Evolutionary conservation across 805 yeast species (phyloP), one percentile per base, ranked within the genome.

Genomic region (Starmerella floricola): DNA sequence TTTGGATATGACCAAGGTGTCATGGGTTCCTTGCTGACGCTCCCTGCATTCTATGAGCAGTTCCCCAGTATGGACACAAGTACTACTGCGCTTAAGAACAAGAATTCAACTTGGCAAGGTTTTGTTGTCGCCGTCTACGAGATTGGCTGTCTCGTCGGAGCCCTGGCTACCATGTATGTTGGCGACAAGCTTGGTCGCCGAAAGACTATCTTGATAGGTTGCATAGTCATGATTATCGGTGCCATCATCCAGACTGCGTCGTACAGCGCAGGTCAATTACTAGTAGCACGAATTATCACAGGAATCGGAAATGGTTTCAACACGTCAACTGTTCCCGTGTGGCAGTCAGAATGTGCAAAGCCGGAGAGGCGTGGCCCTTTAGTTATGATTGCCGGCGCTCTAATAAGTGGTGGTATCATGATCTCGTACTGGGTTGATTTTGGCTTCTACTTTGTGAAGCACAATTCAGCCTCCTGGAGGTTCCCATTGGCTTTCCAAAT

Each of bases 1-100:
- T 79, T 80, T 54, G 88, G 88, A 44, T 80, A 78, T 53, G 85
- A 80, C 55, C 88, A 80, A 59, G 88, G 88, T 57, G 71, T 80
- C 38, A 79, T 79, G 85, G 51, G 51, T 6, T 48, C 51, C 2
- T 32, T 48, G 12, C 40, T 48, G 19, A 48, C 51, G 15, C 41
- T 48, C 2, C 51, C 51, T 4, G 15, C 51, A 4, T 48, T 48
- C 31, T 45, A 42, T 16, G 69, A 40, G 12, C 44, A 41, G 31
- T 47, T 49, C 35, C 45, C 46, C n/a, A 38, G 40, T 16, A 49
- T 47, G 47, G 40, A 46, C 42, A 46, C 49, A 2, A 16, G 31
- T 10, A 47, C 47, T 2, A 19, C 40, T 2, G 38, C 29, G 2
- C 29, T 20, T 6, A 43, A 44, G 36, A 16, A 6, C 8, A 27